Evolutionary conservation across 2,329 filamentous ascomycete species (phyloP).

Genomic region (Parafenestella ontariensis): DNA sequence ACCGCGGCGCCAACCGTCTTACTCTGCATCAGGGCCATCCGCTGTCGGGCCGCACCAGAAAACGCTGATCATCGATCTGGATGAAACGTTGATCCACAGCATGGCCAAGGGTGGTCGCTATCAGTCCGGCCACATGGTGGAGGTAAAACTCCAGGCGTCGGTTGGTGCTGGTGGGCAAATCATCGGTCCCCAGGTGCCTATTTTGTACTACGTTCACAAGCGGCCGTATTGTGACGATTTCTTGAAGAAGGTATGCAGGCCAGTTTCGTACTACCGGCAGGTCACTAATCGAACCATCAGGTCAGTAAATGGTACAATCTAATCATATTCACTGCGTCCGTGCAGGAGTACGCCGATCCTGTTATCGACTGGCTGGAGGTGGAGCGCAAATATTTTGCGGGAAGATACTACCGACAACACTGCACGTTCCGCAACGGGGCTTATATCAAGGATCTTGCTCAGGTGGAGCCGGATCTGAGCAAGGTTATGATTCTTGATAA

Average conservation of each 20-base stretch:
- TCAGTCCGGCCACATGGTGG: conserved; percentile 98
- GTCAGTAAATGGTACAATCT: conserved; percentile 98
- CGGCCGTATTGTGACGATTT: conserved; percentile 97
- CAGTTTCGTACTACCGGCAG: conserved; percentile 1
- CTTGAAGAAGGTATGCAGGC: conserved; percentile 72
- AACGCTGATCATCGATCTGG: conserved; percentile 92
- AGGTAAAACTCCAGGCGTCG: conserved; percentile 83
- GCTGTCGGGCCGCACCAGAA: conserved; percentile 67
- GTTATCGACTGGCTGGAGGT: conserved; percentile 99
- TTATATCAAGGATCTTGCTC: conserved; percentile 97
- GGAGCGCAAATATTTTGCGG: conserved; percentile 95
- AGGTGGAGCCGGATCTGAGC: conserved; percentile 94
- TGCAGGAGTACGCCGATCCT: conserved; percentile 97
- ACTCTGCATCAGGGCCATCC: conserved; percentile 59
- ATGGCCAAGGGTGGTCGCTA: conserved; percentile 96
- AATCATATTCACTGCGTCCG: conserved; percentile 94
- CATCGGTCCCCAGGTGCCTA: conserved; percentile 88
- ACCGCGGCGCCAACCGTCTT: conserved; percentile 87
- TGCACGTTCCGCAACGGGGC: conserved; percentile 95
- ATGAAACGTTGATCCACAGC: conserved; percentile 97
- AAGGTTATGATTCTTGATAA: conserved; percentile 99
- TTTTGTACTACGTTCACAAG: conserved; percentile 98
- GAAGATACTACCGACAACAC: conserved; percentile 93
- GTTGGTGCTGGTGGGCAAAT: conserved; percentile 72
- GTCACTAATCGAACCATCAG: conserved; percentile 51